Percentiles rank a stretch among this genome's conserved stretches.
Conservation (phyloP, 495 filamentous ascomycete species). For the Aspergillus coremiiformis region DNA sequence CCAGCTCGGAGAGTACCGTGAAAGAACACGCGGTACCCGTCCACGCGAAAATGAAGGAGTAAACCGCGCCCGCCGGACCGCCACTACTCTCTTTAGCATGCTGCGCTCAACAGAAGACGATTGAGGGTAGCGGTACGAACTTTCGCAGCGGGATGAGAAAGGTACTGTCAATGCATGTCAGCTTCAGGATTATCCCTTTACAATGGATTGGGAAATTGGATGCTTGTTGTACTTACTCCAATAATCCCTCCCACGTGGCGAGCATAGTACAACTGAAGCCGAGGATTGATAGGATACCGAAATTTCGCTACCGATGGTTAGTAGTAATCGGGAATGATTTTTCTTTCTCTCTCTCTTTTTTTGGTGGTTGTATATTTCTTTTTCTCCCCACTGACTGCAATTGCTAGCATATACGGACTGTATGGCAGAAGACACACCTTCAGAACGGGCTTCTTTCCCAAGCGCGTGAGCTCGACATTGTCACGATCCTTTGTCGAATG, state of each 20-base stretch:
- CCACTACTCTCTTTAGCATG: slow-evolving; percentile 22
- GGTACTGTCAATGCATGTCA: slow-evolving; percentile 11
- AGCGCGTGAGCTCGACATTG: slow-evolving; percentile 9
- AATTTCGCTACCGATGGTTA: slow-evolving; percentile 29
- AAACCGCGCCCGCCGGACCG: slow-evolving; percentile 45
- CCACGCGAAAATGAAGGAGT: slow-evolving; percentile 46
- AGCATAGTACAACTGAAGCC: slow-evolving; percentile 44
- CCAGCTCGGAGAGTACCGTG: slow-evolving; percentile 30
- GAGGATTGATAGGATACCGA: slow-evolving; percentile 41
- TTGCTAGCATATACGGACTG: neutral
- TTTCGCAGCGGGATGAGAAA: slow-evolving; percentile 30
- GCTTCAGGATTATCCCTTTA: too few relatives aligned
- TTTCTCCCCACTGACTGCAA: neutral
- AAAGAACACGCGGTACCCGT: slow-evolving; percentile 23
- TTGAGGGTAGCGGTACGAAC: slow-evolving; percentile 8
- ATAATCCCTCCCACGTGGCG: slow-evolving; percentile 42
- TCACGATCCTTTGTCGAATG: neutral
- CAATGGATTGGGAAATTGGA: too few relatives aligned
- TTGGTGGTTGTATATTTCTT: neutral
- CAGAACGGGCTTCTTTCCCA: slow-evolving; percentile 46
- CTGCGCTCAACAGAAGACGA: neutral
- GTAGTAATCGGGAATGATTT: neutral
- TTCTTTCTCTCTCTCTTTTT: neutral
- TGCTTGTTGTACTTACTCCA: slow-evolving; percentile 33
- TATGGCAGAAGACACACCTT: slow-evolving; percentile 12